These are phyloP conservation scores for Croton setiger DNA, from an alignment of 441 rosid genomes.

Conservation along the genomic window DNA sequence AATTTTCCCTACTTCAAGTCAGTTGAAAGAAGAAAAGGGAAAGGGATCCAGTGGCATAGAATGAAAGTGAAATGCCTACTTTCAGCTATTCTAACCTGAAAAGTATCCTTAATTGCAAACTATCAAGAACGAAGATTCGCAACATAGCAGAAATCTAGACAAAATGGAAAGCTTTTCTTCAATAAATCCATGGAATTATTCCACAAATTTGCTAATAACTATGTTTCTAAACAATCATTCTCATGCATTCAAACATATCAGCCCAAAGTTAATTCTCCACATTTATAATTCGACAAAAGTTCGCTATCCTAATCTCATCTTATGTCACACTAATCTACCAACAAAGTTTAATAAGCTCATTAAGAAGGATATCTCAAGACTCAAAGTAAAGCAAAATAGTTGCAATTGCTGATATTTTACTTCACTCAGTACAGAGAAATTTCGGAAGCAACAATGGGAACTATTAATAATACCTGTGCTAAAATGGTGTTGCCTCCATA, in stretches of 20 bases:
- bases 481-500: conserved; percentile 52
- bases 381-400: background rate
- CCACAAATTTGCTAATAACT: background rate
- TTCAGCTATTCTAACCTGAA: background rate
- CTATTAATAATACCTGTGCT: conserved; percentile 53
- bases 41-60: background rate
- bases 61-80: background rate
- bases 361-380: background rate
- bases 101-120: background rate
- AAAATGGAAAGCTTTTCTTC: background rate
- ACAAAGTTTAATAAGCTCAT: background rate
- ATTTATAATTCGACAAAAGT: background rate
- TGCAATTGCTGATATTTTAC: background rate
- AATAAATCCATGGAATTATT: background rate
- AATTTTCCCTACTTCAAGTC: too few species aligned
- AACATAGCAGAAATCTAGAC: background rate
- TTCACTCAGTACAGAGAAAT: background rate
- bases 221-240: background rate
- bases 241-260: background rate
- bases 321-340: background rate
- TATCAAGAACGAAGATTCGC: background rate
- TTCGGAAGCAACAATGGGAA: background rate
- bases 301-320: background rate
- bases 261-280: background rate
- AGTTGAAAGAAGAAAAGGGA: too few species aligned